Conservation (phyloP, 1,139 yeast genomes). For the Suhomyces bribrorum region DNA sequence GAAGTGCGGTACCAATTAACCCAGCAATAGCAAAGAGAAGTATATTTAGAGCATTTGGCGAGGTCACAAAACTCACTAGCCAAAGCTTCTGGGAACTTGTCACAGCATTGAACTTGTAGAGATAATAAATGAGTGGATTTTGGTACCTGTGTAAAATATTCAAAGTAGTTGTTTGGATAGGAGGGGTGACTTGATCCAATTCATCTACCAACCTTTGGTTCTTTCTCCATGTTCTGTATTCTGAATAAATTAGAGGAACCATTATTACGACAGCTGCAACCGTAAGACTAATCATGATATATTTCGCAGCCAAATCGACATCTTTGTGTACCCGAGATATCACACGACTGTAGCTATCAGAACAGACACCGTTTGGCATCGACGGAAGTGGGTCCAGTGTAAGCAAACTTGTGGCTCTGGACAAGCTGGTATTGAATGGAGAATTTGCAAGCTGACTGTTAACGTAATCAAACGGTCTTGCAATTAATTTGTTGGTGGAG, state of each 20-base stretch:
- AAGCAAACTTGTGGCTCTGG: conserved; percentile 2
- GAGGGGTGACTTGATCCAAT: conserved; percentile 12
- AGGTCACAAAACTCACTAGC: conserved; percentile 51
- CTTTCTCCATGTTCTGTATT: conserved; percentile 53
- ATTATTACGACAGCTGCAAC: conserved; percentile 30
- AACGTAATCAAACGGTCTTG: conserved; percentile 15
- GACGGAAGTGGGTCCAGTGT: conserved; percentile 43
- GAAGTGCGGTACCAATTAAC: conserved; percentile 47
- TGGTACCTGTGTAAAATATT: conserved; percentile 23
- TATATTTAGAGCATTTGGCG: conserved; percentile 46
- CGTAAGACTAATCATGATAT: conserved; percentile 41
- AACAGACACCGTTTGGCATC: conserved; percentile 2
- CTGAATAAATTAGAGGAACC: conserved; percentile 45
- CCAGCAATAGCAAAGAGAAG: conserved; percentile 53
- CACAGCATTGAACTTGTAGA: conserved; percentile 8
- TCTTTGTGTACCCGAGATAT: conserved; percentile 30
- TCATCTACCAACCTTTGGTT: conserved; percentile 30
- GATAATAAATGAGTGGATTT: conserved; percentile 20
- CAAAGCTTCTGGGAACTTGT: conserved; percentile 28
- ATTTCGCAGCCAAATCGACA: conserved; percentile 34
- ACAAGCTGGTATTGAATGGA: conserved; percentile 10
- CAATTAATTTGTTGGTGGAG: conserved; percentile 14
- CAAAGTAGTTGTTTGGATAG: not conserved
- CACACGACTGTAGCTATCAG: not conserved
- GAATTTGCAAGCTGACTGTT: conserved; percentile 9